Percentiles rank a stretch among this genome's conserved stretches.
phyloP scores from a whole-genome alignment of 2,329 filamentous ascomycete species.

The Penicillium sp. region DNA sequence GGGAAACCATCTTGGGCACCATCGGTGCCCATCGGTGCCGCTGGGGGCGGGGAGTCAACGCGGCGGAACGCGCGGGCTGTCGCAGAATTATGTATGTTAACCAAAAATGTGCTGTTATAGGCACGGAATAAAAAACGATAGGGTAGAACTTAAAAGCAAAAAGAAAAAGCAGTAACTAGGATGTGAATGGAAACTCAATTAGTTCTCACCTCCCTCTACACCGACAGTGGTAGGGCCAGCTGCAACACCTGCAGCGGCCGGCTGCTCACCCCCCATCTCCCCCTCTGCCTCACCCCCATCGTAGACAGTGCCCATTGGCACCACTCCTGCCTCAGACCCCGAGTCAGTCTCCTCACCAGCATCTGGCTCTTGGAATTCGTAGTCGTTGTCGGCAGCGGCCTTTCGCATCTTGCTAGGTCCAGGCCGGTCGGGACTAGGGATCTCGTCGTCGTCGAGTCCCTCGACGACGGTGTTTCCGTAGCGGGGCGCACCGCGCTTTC shows the following conservation, averaged over 20 bases:
- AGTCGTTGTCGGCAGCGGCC: slow-evolving; percentile 23
- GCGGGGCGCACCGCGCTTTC: slow-evolving; percentile 53
- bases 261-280: not conserved
- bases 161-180: not conserved
- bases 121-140: not conserved
- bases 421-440: slow-evolving; percentile 7
- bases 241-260: too few relatives aligned
- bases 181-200: not conserved
- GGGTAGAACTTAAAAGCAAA: not conserved
- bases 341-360: slow-evolving; percentile 22
- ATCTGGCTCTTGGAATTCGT: slow-evolving; percentile 27
- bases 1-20: slow-evolving; percentile 11
- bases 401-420: slow-evolving; percentile 18
- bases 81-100: slow-evolving; percentile 11
- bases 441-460: slow-evolving; percentile 10
- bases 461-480: slow-evolving; percentile 12
- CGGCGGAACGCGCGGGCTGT: slow-evolving; percentile 33
- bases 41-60: slow-evolving; percentile 19
- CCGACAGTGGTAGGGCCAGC: not conserved
- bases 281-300: not conserved
- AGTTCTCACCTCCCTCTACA: slow-evolving; percentile 18
- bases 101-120: not conserved
- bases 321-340: not conserved
- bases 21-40: slow-evolving; percentile 11
- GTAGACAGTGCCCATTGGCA: not conserved